A percentile compares a stretch with the other conserved stretches of the same genome.
phyloP scores from a whole-genome alignment of 192 early-diverging fungal genomes.

The Gigaspora rosea region DNA sequence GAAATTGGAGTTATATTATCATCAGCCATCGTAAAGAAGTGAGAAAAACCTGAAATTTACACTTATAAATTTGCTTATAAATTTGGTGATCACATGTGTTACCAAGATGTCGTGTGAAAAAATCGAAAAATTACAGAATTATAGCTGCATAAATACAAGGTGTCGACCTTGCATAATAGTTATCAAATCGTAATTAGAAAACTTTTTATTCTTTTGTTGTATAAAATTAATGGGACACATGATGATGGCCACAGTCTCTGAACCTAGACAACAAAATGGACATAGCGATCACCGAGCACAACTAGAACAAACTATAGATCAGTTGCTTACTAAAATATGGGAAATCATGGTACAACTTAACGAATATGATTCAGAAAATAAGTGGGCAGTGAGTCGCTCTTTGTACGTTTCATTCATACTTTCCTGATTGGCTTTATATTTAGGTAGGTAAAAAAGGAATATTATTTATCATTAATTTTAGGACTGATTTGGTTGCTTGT shows the following conservation, averaged over 20 bases:
- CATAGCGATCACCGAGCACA: conserved; percentile 13
- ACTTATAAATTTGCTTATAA: no score
- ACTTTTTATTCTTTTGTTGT: no score
- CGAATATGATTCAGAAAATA: conserved; percentile 3
- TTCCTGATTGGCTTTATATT: background rate
- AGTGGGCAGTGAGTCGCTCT: background rate
- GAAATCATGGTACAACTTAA: conserved; percentile 21
- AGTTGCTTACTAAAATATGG: conserved; percentile 14
- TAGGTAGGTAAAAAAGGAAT: background rate
- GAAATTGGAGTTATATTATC: background rate
- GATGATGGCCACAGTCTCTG: background rate
- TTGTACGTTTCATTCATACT: conserved; percentile 9
- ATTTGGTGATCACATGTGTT: no score
- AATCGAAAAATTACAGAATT: no score
- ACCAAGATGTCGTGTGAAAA: no score
- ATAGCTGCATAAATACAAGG: no score
- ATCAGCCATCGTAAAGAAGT: background rate
- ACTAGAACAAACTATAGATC: conserved; percentile 1
- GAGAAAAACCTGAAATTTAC: no score
- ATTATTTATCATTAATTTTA: background rate
- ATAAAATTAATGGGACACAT: conserved; percentile 19
- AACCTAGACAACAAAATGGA: conserved; percentile 9
- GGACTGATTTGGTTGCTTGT: background rate
- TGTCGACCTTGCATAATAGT: no score
- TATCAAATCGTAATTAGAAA: no score